Evolutionary conservation across 371 early-diverging fungal genomes (phyloP), one percentile per base, ranked within the genome.

Genomic region (Saksenaea oblongispora): DNA sequence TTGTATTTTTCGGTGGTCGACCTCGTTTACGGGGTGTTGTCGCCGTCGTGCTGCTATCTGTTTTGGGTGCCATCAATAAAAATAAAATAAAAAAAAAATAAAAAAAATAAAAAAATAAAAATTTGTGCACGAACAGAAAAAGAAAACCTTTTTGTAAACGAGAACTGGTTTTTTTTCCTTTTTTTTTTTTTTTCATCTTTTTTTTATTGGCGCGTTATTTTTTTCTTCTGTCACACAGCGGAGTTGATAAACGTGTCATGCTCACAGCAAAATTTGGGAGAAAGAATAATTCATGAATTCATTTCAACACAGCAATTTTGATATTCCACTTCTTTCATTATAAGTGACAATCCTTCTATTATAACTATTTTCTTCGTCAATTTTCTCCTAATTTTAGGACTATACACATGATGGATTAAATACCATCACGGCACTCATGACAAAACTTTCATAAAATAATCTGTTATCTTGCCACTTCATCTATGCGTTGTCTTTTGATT

Each of bases 151-250:
- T 47, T 47, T 18, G 51, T 47, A 11, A 47, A 47, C 22, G 51
- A 47, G 51, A 47, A 47, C 51, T 47, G 51, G 51, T 47, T 47
- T 47, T 47, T 47, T 47, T 47, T 47, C 8, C 39, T 14, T 47
- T 22, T 47, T 47, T 47, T 47, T 47, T 47, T 11, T 22, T 22
- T n/a, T n/a, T n/a, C n/a, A n/a, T 18, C 22, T 47, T 47, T 47
- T 47, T 47, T 22, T 22, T 22, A 47, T 47, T 47, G 51, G 51
- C 51, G 24, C 51, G 24, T 47, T 47, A 18, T 47, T 47, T 47
- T 47, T 47, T 17, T 11, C 31, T 31, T 47, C 22, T 47, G 51
- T 47, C 51, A 47, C 51, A 47, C 51, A 22, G 51, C 51, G 51
- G 51, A 47, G 51, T 47, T 47, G 10, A 47, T 47, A 10, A 47